Percentiles rank a stretch among this genome's conserved stretches.
Conservation (phyloP, 768 basidiomycete species). For the Coprinellus micaceus region DNA sequence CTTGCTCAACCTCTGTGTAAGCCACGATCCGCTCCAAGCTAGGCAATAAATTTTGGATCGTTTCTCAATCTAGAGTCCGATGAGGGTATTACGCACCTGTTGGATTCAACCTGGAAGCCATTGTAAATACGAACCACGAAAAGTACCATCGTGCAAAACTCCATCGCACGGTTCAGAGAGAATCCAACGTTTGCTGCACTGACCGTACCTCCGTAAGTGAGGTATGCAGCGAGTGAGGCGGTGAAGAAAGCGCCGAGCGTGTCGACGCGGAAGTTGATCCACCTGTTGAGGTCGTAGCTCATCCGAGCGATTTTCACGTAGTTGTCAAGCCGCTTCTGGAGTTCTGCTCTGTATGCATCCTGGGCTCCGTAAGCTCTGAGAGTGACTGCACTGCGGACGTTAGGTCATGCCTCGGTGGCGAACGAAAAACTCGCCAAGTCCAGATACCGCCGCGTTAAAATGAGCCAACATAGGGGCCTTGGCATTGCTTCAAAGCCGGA, state of each 20-base stretch:
- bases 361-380: slow-evolving; percentile 69
- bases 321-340: slow-evolving; percentile 50
- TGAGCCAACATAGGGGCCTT: slow-evolving; percentile 42
- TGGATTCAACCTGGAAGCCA: slow-evolving; percentile 43
- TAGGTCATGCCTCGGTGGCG: not conserved
- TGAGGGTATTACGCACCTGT: slow-evolving; percentile 32
- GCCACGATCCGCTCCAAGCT: slow-evolving; percentile 16
- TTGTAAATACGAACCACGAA: slow-evolving; percentile 44
- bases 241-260: slow-evolving; percentile 56
- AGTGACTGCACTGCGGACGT: slow-evolving; percentile 34
- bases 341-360: slow-evolving; percentile 43
- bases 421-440: slow-evolving; percentile 36
- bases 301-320: slow-evolving; percentile 43
- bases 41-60: too few species aligned
- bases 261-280: slow-evolving; percentile 53
- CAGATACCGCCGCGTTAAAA: slow-evolving; percentile 46
- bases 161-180: slow-evolving; percentile 55
- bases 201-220: slow-evolving; percentile 37
- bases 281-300: slow-evolving; percentile 51
- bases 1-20: slow-evolving; percentile 17
- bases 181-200: slow-evolving; percentile 48
- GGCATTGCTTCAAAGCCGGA: slow-evolving; percentile 19
- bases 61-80: too few species aligned
- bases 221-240: slow-evolving; percentile 50
- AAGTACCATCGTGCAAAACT: slow-evolving; percentile 56